Evolutionary conservation across 352 stramenopile genomes (phyloP), one percentile per base, ranked within the genome.

Genomic region (Discostella stelligera): DNA sequence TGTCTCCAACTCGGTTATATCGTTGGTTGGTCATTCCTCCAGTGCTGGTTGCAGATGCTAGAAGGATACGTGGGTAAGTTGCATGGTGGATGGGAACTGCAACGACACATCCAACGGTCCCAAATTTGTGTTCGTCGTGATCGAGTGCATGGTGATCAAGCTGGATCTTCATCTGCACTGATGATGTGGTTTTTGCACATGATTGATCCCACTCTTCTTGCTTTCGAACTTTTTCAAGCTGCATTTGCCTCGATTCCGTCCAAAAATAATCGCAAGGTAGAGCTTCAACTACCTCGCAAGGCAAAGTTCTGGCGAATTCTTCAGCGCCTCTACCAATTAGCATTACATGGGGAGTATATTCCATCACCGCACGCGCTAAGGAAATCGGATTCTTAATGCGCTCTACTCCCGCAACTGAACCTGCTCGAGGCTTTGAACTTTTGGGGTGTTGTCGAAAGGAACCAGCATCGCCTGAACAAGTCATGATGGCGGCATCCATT

Each of bases 21-120:
- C 60, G 39, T 64, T 75, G 55, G 48, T 76, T 76, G n/a, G 65
- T 76, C 72, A 80, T 74, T 7, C 72, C 72, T 56, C 72, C 72
- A 25, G 72, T 80, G 48, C 65, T 76, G 46, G 58, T 76, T 3
- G 72, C 72, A 50, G 72, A 65, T 54, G 72, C 72, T 32, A 80
- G 64, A 64, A 69, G 68, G 32, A 52, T 25, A 30, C 14, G 30
- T 0, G n/a, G 20, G n/a, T 27, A 14, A 39, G 9, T 16, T 37
- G 7, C 37, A 44, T 44, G 7, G 11, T 14, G 11, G 53, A 60
- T 39, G 13, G 23, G 23, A 37, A 39, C 7, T 39, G 53, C 53
- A 32, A 39, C 13, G 23, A 80, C 66, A 65, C 55, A 80, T 55
- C 72, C 72, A 27, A 80, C 72, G 7, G 72, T 80, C 11, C 65